These are phyloP conservation scores for Penicillium hordei DNA, from an alignment of 2,329 filamentous ascomycete species.

Conservation along the genomic window DNA sequence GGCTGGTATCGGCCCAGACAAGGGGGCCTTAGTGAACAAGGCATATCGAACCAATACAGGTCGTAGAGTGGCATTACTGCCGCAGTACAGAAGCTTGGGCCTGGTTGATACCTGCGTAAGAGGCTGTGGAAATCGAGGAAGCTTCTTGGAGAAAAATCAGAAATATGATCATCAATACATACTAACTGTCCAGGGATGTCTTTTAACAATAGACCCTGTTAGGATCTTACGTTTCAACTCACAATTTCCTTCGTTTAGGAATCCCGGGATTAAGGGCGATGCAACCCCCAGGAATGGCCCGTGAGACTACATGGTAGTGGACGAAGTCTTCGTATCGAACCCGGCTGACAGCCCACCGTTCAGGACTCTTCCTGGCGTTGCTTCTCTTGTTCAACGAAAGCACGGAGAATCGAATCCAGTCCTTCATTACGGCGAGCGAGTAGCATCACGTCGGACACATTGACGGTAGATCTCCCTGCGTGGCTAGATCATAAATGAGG, in stretches of 20 bases:
- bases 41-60: background rate
- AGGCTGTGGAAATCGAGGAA: background rate
- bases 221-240: background rate
- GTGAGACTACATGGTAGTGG: background rate
- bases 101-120: background rate
- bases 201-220: background rate
- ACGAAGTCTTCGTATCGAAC: background rate
- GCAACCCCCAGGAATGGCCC: background rate
- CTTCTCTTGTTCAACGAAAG: conserved; percentile 35
- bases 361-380: conserved; percentile 27
- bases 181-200: background rate
- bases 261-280: background rate
- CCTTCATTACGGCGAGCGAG: conserved; percentile 85
- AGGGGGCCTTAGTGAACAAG: background rate
- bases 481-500: conserved; percentile 59
- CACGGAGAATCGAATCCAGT: conserved; percentile 68
- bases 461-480: conserved; percentile 76
- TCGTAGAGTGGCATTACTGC: background rate
- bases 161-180: background rate
- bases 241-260: background rate
- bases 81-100: background rate
- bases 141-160: background rate
- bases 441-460: conserved; percentile 82
- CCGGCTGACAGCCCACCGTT: background rate
- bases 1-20: background rate